phyloP scores from a whole-genome alignment of 129 eudicot species.

The Pittosporum tobira region DNA sequence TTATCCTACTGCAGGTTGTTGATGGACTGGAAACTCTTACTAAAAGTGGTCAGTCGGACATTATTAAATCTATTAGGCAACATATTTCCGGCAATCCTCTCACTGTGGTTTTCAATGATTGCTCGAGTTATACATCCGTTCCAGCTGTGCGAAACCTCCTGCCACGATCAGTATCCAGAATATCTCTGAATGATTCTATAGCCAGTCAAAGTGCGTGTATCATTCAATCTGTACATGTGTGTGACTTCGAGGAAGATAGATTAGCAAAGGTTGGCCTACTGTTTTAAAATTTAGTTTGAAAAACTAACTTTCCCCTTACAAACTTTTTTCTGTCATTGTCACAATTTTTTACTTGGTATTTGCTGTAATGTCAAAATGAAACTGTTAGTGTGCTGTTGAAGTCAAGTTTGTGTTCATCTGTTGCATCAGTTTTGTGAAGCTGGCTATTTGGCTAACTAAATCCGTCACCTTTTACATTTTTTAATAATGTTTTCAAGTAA shows the following conservation, averaged over 20 bases:
- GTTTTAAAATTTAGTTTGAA: not conserved
- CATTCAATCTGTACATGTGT: slow-evolving; percentile 14
- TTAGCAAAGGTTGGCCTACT: slow-evolving; percentile 14
- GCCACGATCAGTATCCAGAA: slow-evolving; percentile 29
- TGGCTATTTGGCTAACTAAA: no score
- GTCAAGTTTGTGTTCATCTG: no score
- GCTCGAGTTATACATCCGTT: slow-evolving; percentile 18
- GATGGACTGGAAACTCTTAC: slow-evolving; percentile 49
- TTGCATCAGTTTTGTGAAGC: no score
- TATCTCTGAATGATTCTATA: slow-evolving; percentile 21
- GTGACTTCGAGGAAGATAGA: slow-evolving; percentile 13
- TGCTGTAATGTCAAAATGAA: no score
- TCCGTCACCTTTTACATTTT: no score
- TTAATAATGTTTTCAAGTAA: no score
- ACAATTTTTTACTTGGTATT: no score
- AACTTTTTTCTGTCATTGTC: no score
- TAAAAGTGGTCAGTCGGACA: slow-evolving; percentile 31
- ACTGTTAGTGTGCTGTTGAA: no score
- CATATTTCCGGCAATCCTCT: slow-evolving; percentile 42
- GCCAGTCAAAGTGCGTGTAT: slow-evolving; percentile 14
- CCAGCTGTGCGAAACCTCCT: slow-evolving; percentile 34
- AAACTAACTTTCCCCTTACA: not conserved
- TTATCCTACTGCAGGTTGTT: slow-evolving; percentile 39
- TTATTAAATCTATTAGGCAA: slow-evolving; percentile 36
- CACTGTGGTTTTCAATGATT: slow-evolving; percentile 51